Evolutionary conservation across 2,329 filamentous ascomycete species (phyloP).

Genomic region (Venturia nashicola): DNA sequence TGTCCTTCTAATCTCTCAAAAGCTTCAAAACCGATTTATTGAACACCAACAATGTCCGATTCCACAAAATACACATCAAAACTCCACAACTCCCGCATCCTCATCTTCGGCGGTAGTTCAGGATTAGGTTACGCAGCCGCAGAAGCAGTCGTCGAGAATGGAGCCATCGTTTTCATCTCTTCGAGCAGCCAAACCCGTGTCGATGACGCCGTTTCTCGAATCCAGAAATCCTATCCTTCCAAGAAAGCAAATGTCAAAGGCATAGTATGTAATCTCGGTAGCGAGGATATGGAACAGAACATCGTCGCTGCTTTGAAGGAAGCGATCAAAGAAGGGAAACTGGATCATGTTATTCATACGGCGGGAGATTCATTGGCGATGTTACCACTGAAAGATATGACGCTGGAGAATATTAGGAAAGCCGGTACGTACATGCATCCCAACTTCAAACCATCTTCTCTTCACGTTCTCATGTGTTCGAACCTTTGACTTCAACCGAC

Average conservation of each 20-base stretch:
- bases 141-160: constrained; percentile 42
- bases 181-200: constrained; percentile 43
- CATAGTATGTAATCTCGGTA: constrained; percentile 36
- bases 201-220: constrained; percentile 30
- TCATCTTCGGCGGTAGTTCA: constrained; percentile 51
- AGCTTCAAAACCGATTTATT: not conserved
- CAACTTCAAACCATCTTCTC: no score
- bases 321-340: constrained; percentile 15
- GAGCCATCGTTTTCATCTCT: constrained; percentile 43
- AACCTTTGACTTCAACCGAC: no score
- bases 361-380: constrained; percentile 37
- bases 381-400: constrained; percentile 29
- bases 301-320: constrained; percentile 34
- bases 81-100: constrained; percentile 34
- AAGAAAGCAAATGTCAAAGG: constrained; percentile 25
- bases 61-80: constrained; percentile 36
- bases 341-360: constrained; percentile 48
- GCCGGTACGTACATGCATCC: constrained; percentile 19
- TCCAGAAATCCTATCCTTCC: constrained; percentile 33
- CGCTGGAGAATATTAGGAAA: constrained; percentile 15
- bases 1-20: no score
- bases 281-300: constrained; percentile 34
- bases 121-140: constrained; percentile 53
- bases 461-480: not conserved
- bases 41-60: constrained; percentile 22